Evolutionary conservation across 176 grass and related monocot genomes (phyloP).

Genomic region (Coix lacrymajobi): DNA sequence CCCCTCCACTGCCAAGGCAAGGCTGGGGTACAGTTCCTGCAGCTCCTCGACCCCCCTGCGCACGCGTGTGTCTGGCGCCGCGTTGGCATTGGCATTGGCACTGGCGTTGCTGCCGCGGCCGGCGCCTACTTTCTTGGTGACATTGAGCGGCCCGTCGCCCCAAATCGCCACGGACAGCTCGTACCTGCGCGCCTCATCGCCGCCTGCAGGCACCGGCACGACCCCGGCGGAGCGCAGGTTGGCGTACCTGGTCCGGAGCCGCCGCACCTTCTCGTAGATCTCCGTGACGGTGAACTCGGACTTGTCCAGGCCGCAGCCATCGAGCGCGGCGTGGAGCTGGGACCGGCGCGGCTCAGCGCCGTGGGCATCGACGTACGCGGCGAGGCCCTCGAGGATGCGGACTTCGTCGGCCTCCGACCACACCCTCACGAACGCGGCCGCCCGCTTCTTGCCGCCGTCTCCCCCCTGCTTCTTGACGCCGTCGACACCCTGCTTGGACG

Average conservation of each 20-base stretch:
- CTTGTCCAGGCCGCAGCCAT: not conserved
- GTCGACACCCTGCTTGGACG: not conserved
- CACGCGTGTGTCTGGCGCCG: not conserved
- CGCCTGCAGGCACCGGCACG: not conserved
- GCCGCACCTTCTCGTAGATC: slow-evolving; percentile 34
- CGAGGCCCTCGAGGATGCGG: slow-evolving; percentile 21
- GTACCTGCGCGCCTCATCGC: not conserved
- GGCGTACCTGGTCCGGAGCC: not conserved
- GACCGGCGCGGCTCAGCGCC: not conserved
- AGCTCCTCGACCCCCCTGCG: not conserved
- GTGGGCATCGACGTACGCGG: not conserved
- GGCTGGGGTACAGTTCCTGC: not conserved
- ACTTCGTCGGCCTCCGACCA: slow-evolving; percentile 21
- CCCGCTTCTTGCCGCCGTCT: not conserved
- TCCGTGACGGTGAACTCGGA: not conserved
- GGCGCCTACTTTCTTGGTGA: not conserved
- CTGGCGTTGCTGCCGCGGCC: not conserved
- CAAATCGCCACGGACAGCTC: not conserved
- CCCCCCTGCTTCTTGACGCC: too few relatives aligned
- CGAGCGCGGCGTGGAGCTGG: not conserved
- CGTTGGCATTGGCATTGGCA: not conserved
- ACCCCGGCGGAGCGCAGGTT: not conserved
- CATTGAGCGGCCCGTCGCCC: not conserved
- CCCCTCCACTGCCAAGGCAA: not conserved
- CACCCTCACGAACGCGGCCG: not conserved